Percentiles rank a stretch among this genome's conserved stretches.
These are phyloP conservation scores for Rhodotorula sp. DNA, from an alignment of 1,284 basidiomycete species.

Conservation along the genomic window DNA sequence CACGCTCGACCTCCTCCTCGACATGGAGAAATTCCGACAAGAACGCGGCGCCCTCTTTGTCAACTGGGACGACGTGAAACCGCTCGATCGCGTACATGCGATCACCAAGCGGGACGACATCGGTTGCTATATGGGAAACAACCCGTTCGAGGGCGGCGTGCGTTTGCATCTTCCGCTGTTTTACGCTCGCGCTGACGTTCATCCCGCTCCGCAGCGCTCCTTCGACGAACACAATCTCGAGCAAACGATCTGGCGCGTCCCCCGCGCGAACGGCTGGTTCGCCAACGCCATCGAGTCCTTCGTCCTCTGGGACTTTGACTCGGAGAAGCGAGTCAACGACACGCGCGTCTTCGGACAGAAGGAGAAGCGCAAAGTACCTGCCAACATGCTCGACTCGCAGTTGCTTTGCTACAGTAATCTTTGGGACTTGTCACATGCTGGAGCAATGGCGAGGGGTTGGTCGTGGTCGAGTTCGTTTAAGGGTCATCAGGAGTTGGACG, in stretches of 20 bases:
- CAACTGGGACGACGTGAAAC: constrained; percentile 33
- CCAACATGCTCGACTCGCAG: constrained; percentile 24
- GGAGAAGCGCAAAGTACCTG: constrained; percentile 15
- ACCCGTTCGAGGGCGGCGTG: constrained; percentile 28
- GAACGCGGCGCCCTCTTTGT: constrained; percentile 30
- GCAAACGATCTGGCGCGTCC: constrained; percentile 17
- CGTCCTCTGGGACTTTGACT: constrained; percentile 26
- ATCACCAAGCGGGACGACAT: constrained; percentile 18
- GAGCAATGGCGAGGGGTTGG: constrained; percentile 1
- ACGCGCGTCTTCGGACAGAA: constrained; percentile 12
- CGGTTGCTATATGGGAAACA: constrained; percentile 32
- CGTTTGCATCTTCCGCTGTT: background rate
- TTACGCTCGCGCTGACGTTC: background rate
- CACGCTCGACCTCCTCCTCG: constrained; percentile 29
- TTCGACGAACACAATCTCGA: constrained; percentile 36
- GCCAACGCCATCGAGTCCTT: constrained; percentile 21
- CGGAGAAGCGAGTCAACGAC: constrained; percentile 5
- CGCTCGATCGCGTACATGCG: constrained; percentile 22
- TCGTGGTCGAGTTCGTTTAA: constrained; percentile 17
- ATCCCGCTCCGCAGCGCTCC: constrained; percentile 1
- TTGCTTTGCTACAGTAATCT: constrained; percentile 33
- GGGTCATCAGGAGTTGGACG: constrained; percentile 8
- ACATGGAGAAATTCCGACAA: constrained; percentile 31
- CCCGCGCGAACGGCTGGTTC: background rate
- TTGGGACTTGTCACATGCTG: constrained; percentile 31